Conservation (phyloP, 2,329 filamentous ascomycete genomes). For the Beauveria pseudobassiana region DNA sequence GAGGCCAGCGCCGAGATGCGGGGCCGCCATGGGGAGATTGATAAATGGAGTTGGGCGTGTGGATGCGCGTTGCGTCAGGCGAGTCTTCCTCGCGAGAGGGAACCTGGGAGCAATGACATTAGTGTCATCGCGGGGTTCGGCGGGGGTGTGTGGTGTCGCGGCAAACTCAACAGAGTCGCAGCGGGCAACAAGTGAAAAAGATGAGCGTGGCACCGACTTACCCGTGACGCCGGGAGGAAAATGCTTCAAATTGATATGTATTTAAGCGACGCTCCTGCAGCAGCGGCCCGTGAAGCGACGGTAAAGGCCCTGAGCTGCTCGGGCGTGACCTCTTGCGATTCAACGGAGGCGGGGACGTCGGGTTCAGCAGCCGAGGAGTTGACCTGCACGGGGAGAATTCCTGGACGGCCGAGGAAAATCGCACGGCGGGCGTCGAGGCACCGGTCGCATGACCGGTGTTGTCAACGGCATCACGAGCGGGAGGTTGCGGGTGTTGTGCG, state of each 20-base stretch:
- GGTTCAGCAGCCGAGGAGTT: slow-evolving; percentile 16
- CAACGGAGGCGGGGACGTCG: slow-evolving; percentile 19
- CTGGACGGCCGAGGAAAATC: slow-evolving; percentile 64
- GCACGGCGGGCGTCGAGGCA: slow-evolving; percentile 43
- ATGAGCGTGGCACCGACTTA: slow-evolving; percentile 40
- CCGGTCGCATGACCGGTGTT: slow-evolving; percentile 20
- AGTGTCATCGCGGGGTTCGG: not conserved
- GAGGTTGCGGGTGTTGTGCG: slow-evolving; percentile 16
- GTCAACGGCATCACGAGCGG: slow-evolving; percentile 8
- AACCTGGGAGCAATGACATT: slow-evolving; percentile 33
- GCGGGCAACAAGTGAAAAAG: not conserved
- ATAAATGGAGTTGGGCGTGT: slow-evolving; percentile 57
- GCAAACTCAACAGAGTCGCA: not conserved
- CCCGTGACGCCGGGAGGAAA: slow-evolving; percentile 82
- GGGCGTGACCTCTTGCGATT: slow-evolving; percentile 37
- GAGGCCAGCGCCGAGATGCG: slow-evolving; percentile 69
- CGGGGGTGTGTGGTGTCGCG: not conserved
- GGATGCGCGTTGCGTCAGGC: slow-evolving; percentile 53
- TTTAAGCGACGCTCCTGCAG: slow-evolving; percentile 78
- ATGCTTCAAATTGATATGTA: slow-evolving; percentile 82
- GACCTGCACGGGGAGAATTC: slow-evolving; percentile 46
- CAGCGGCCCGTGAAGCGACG: slow-evolving; percentile 61
- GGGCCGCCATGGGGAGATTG: slow-evolving; percentile 60
- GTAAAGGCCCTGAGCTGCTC: slow-evolving; percentile 67
- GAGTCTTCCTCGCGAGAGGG: slow-evolving; percentile 54